Evolutionary conservation across 108 stramenopile species (phyloP).

Genomic region (Pseudonitzschia delicatissima): DNA sequence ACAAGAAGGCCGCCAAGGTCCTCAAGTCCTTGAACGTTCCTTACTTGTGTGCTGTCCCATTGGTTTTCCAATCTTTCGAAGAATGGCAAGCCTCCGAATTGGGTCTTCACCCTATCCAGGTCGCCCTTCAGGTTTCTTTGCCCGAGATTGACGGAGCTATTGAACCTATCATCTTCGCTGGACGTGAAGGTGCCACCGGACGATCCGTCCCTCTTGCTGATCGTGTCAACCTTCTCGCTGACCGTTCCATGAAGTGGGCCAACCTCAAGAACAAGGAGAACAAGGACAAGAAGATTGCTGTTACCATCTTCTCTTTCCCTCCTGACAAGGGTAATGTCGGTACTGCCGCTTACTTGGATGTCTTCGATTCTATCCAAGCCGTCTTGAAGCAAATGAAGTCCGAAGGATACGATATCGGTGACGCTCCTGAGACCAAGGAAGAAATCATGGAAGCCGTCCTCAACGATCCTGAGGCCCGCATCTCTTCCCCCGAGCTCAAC

Average conservation of each 20-base stretch:
- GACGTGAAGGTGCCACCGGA: conserved; percentile 95
- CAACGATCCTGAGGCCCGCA: conserved; percentile 92
- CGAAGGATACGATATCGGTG: conserved; percentile 91
- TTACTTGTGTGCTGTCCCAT: conserved; percentile 95
- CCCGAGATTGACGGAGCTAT: conserved; percentile 98
- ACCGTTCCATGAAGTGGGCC: conserved; percentile 91
- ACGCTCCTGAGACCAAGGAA: conserved; percentile 77
- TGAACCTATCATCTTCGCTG: conserved; percentile 95
- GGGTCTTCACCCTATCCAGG: conserved; percentile 95
- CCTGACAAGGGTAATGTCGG: conserved; percentile 98
- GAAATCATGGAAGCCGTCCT: conserved; percentile 86
- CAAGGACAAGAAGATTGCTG: conserved; percentile 93
- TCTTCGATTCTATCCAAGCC: conserved; percentile 96
- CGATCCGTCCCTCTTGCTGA: conserved; percentile 92
- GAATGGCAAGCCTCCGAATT: conserved; percentile 97
- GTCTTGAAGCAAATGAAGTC: conserved; percentile 83
- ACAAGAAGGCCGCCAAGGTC: conserved; percentile 90
- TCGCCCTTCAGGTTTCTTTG: conserved; percentile 94
- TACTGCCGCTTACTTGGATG: conserved; percentile 96
- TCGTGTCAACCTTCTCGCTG: conserved; percentile 92
- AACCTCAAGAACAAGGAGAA: conserved; percentile 80
- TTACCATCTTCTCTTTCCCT: conserved; percentile 97
- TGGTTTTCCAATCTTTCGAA: conserved; percentile 97
- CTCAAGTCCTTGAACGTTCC: conserved; percentile 87
- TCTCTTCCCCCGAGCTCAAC: conserved; percentile 93